phyloP scores from a whole-genome alignment of 2,329 filamentous ascomycete species.

The Calonectria hawksworthii region DNA sequence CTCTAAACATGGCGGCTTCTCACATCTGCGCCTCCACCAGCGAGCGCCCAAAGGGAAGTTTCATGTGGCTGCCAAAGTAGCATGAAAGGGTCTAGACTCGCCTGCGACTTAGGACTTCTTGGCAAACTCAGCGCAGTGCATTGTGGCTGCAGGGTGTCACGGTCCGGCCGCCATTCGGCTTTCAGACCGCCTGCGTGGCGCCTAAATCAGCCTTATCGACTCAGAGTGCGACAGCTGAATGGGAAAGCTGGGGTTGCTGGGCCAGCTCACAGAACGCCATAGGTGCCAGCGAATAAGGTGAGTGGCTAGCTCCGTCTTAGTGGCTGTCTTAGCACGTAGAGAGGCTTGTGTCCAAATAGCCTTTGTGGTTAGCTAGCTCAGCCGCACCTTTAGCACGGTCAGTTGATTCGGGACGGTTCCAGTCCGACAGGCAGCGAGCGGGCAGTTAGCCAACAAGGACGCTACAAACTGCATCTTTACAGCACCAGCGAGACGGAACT shows the following conservation, averaged over 20 bases:
- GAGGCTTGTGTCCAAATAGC: background rate
- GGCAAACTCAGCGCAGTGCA: background rate
- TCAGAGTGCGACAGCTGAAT: background rate
- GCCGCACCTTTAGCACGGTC: background rate
- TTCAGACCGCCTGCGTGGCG: constrained; percentile 14
- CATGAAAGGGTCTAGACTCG: constrained; percentile 1
- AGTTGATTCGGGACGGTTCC: constrained; percentile 9
- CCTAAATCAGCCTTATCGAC: constrained; percentile 5
- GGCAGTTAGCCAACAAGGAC: background rate
- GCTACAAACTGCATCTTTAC: background rate
- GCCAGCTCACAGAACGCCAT: constrained; percentile 2
- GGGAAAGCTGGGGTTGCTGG: background rate
- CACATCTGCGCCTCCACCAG: background rate
- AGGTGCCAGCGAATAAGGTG: background rate
- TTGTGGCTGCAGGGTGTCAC: background rate
- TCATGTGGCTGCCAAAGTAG: constrained; percentile 5
- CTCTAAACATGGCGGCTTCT: background rate
- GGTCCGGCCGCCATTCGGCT: background rate
- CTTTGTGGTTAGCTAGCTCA: background rate
- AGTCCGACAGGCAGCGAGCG: constrained; percentile 5
- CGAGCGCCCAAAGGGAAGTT: background rate
- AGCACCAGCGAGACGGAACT: background rate
- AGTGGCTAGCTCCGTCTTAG: background rate
- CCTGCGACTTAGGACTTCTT: background rate
- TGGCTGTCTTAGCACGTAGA: background rate